Base-by-base conservation (phyloP, 306 rosid genomes). In the Prunus dulcis region DNA sequence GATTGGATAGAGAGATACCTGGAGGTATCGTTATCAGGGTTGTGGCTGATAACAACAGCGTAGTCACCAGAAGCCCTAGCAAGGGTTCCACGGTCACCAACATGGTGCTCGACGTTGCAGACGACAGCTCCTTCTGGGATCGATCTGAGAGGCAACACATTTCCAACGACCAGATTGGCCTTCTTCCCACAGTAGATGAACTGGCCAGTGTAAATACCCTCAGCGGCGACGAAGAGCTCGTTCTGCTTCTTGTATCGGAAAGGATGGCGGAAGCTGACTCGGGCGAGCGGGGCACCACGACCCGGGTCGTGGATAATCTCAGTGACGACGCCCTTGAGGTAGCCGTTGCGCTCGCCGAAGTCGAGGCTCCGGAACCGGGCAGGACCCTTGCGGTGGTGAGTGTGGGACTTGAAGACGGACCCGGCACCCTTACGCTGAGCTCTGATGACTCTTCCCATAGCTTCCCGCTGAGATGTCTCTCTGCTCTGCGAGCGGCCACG, bases 371-470 rank as follows among this genome's bases (percentile, higher is more conserved):
- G 69, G 47, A 74, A 74, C 13, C 77, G 69, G 2, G 77, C 77
- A 1, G 77, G 77, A 5, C 77, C 77, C 60, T 74, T 74, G 69
- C 77, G 77, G 69, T 74, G 77, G 77, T 74, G 69, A 9, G 77
- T 74, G 61, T 74, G 77, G 22, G 77, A 74, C 77, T 74, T 74
- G 77, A 74, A 74, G 58, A 74, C 47, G 30, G 77, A 74, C 2
- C 77, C 77, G 5, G 77, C 77, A 17, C 77, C 77, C 77, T 74
- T 61, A 74, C 77, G 77, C 49, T 74, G 77, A 74, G 77, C 77
- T 61, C 77, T 27, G 60, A 73, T 73, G 4, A 73, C 77, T 1
- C 77, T 64, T 2, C 77, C 77, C 77, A 73, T 67, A 0, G 67
- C 67, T 63, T 11, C 46, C 22, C 9, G 7, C 69, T 23, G 28